Base-by-base conservation (phyloP, 163 green algal genomes). In the Picocystis sp. region DNA sequence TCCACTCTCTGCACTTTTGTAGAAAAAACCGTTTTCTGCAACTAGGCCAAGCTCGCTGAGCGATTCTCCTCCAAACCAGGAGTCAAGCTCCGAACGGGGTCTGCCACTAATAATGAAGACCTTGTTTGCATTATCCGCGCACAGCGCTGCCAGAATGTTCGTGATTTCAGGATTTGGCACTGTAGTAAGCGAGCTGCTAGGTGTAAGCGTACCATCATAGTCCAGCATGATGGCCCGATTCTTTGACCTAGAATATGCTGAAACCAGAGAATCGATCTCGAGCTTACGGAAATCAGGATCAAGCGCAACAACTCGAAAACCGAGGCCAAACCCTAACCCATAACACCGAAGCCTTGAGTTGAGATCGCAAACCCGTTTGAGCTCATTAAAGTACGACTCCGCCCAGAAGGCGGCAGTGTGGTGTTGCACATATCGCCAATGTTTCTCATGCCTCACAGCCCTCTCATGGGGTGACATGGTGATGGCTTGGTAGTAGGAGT, bases 351-450 rank as follows among this genome's bases (percentile, higher is more conserved):
- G 82, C 22, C 69, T 67, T 51, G 60, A 63, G 68, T 97, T 82
- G 56, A 79, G 71, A 49, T 70, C 63, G 14, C 79, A 93, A 52
- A 85, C 71, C 12, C 71, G 65, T 49, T 78, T 60, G 49, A 69
- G 43, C 25, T 43, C 22, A 0, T 11, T 60, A 46, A 44, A 25
- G 57, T 59, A 71, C 11, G 52, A 22, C 63, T 80, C 66, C 1
- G 81, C 84, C 90, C 90, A 98, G 74, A 86, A 95, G 14, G 71
- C 69, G 17, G 92, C 88, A 8, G 91, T 94, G 78, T 98, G 89
- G 34, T 76, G 61, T 47, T 56, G 75, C 6, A 98, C 82, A 65
- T 97, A 98, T 43, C 75, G 73, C 81, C 85, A 98, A 81, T 98
- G 90, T 74, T 95, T 95, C 41, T 92, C 80, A 66, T 98, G 90